phyloP scores from a whole-genome alignment of 163 green algal genomes.

The Scenedesmus sp. region DNA sequence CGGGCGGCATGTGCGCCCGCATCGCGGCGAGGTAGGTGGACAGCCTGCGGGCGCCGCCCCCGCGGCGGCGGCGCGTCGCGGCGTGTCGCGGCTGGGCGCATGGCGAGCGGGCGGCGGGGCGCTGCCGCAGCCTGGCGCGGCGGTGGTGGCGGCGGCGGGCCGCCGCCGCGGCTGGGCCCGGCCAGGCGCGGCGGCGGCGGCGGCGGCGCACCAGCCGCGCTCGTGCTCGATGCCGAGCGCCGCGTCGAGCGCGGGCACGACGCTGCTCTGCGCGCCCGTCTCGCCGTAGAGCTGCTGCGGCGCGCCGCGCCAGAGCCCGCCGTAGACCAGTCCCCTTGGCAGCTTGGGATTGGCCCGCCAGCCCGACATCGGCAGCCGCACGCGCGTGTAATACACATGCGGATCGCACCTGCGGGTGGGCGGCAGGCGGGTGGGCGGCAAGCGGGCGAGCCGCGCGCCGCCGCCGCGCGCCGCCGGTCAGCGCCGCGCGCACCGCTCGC shows the following conservation, averaged over 20 bases:
- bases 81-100: too few relatives aligned
- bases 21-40: constrained; percentile 51
- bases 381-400: constrained; percentile 58
- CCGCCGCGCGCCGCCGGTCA: too few relatives aligned
- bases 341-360: constrained; percentile 41
- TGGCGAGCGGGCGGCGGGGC: too few relatives aligned
- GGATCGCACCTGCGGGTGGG: too few relatives aligned
- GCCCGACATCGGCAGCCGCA: constrained; percentile 54
- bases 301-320: constrained; percentile 16
- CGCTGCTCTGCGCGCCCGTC: constrained; percentile 53
- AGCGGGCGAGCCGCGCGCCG: too few relatives aligned
- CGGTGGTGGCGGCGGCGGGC: too few relatives aligned
- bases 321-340: constrained; percentile 37
- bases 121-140: too few relatives aligned
- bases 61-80: too few relatives aligned
- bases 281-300: constrained; percentile 55
- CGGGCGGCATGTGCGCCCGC: constrained; percentile 53
- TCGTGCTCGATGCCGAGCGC: constrained; percentile 52
- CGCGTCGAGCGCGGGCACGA: constrained; percentile 51
- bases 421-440: too few relatives aligned
- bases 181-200: too few relatives aligned
- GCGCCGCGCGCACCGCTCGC: too few relatives aligned
- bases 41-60: constrained; percentile 27
- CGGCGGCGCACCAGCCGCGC: constrained; percentile 21
- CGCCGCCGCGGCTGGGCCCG: too few relatives aligned